Percentiles rank a stretch among this genome's conserved stretches.
phyloP scores from a whole-genome alignment of 208 protist genomes.

The Crithidia brevicula region DNA sequence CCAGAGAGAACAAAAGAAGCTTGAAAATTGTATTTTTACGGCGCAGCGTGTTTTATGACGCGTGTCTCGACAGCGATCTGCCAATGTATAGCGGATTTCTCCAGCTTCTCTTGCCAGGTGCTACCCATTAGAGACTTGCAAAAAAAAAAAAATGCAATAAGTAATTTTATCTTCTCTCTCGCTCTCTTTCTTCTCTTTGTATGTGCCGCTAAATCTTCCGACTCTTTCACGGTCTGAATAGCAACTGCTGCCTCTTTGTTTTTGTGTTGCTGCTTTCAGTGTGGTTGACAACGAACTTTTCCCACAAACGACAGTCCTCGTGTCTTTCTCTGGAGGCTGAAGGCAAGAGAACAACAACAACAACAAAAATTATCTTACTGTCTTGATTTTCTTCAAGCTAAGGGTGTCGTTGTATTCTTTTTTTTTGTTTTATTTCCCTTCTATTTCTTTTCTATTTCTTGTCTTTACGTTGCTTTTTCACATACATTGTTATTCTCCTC shows the following conservation, averaged over 20 bases:
- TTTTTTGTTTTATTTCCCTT: neutral
- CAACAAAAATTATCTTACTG: neutral
- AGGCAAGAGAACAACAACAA: neutral
- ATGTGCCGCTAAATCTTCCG: neutral
- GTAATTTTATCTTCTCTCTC: no score
- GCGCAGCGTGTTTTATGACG: no score
- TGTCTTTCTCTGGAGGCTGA: no score
- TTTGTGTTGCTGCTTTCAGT: neutral
- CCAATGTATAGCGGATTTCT: no score
- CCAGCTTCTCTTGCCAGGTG: no score
- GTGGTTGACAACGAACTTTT: neutral
- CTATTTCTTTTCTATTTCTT: neutral
- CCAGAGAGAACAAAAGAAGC: no score
- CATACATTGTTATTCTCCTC: neutral
- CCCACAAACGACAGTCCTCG: no score
- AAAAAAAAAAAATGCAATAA: slow-evolving; percentile 1
- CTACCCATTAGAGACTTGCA: neutral
- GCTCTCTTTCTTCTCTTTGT: no score
- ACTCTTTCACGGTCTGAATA: neutral
- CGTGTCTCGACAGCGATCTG: no score
- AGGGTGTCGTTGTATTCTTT: no score
- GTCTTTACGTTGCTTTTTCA: neutral
- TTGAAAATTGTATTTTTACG: no score
- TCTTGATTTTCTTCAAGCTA: neutral
- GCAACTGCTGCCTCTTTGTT: neutral